Conservation (phyloP, 768 basidiomycete species). For the Gelatoporia subvermispora region DNA sequence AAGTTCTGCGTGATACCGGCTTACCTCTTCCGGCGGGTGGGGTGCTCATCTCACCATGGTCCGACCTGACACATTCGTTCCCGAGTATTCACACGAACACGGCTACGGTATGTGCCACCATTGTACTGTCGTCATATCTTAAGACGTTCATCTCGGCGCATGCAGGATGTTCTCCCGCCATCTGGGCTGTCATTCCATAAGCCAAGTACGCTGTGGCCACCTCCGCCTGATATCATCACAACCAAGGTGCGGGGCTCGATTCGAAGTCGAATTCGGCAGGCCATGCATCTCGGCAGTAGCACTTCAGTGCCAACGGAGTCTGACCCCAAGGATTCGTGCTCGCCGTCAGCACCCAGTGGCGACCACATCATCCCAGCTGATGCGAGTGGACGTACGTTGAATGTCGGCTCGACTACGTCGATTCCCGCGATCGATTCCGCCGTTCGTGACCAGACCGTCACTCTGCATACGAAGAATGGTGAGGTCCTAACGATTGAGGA, state of each 20-base stretch:
- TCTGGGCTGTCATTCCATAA: constrained; percentile 76
- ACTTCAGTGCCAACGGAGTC: background rate
- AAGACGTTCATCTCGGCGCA: background rate
- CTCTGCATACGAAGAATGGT: constrained; percentile 41
- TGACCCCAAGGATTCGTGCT: background rate
- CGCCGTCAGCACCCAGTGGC: background rate
- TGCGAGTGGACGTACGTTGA: constrained; percentile 30
- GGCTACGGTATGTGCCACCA: constrained; percentile 61
- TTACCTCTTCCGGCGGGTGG: constrained; percentile 85
- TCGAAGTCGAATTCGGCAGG: constrained; percentile 56
- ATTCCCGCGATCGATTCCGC: constrained; percentile 33
- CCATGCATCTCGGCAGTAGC: constrained; percentile 29
- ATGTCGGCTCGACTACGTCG: constrained; percentile 45
- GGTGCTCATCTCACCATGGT: constrained; percentile 90
- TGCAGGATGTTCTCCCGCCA: constrained; percentile 74
- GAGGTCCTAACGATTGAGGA: constrained; percentile 50
- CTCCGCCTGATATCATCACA: constrained; percentile 62
- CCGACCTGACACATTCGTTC: constrained; percentile 91
- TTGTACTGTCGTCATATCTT: too few relatives aligned
- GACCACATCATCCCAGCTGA: constrained; percentile 9
- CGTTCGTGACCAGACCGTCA: constrained; percentile 39
- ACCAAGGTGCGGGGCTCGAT: constrained; percentile 51
- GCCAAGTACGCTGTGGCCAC: constrained; percentile 77
- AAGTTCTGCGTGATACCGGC: constrained; percentile 79
- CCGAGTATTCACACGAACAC: constrained; percentile 85